Evolutionary conservation across 345 rosid genomes (phyloP).

Genomic region (Lepidium didymum): DNA sequence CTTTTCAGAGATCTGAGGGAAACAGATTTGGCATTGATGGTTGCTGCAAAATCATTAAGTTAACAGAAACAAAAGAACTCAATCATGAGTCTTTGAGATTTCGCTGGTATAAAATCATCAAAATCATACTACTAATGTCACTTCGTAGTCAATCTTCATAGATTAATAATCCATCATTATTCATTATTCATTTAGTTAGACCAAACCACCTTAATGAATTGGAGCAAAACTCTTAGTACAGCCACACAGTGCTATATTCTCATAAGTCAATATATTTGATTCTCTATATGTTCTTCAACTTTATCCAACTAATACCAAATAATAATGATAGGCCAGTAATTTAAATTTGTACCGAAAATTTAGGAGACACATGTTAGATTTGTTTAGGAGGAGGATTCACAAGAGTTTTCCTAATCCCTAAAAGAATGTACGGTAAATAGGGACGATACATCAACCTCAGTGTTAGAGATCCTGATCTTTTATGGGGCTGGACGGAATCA

Average conservation of each 20-base stretch:
- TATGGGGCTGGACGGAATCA: no score
- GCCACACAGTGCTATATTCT: background rate
- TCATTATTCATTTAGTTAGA: constrained; percentile 23
- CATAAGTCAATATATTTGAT: background rate
- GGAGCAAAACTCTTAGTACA: background rate
- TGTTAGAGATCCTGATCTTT: no score
- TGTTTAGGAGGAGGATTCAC: no score
- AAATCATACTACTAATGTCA: constrained; percentile 18
- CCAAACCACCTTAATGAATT: constrained; percentile 16
- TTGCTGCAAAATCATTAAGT: constrained; percentile 14
- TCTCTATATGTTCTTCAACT: background rate
- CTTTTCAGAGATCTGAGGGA: background rate
- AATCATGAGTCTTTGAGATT: constrained; percentile 2
- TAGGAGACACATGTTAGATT: no score
- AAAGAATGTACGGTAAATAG: no score
- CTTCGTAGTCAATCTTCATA: constrained; percentile 28
- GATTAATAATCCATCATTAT: constrained; percentile 11
- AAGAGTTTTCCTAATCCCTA: no score
- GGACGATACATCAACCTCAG: no score
- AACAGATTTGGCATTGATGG: constrained; percentile 17
- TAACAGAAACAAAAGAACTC: background rate
- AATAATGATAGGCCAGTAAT: no score
- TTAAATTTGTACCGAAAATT: no score
- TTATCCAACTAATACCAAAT: background rate
- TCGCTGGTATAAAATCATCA: constrained; percentile 7